Base-by-base conservation (phyloP, 345 rosid genomes). In the Eutrema japonicum region DNA sequence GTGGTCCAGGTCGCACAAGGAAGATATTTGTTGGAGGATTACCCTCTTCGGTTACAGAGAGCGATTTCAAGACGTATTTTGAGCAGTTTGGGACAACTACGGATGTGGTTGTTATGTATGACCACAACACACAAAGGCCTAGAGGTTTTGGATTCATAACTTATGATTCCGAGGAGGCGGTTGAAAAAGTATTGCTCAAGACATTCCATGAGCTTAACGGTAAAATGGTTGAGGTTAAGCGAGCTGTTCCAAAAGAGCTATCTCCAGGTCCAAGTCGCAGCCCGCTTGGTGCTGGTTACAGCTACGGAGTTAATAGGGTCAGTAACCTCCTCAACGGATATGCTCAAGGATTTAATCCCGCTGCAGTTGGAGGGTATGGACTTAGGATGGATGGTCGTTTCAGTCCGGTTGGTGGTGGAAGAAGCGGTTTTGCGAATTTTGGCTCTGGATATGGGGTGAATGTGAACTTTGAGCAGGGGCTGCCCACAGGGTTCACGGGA, bases 71-170 rank as follows among this genome's bases (percentile, higher is more conserved):
- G 85, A 83, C 71, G 54, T 90, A 93, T 83, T 93, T 93, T 49
- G 97, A 82, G 76, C 97, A 92, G 79, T 95, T 86, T 64, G 99
- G 99, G 52, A 84, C 75, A 47, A 86, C 90, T 36, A 92, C 88
- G 3, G 99, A 95, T 75, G 97, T 92, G 55, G 97, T 92, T 50
- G 97, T 95, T 59, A 95, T 95, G 99, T 92, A 95, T 76, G 99
- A 95, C 77, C 99, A 95, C 85, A 95, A 88, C 76, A 95, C 97
- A 26, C 96, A 88, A 64, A 86, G 99, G 83, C 99, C 99, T 64
- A 90, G 99, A 86, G 99, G 99, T 58, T 95, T 92, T 36, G 97
- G 99, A 70, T 95, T 95, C 87, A 95, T 95, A 71, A 92, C 99
- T 70, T 95, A 84, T 65, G 97, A 92, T 82, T 80, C 87, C 3